Base-by-base conservation (phyloP, 2,329 filamentous ascomycete species). In the Diplodia sapinea region DNA sequence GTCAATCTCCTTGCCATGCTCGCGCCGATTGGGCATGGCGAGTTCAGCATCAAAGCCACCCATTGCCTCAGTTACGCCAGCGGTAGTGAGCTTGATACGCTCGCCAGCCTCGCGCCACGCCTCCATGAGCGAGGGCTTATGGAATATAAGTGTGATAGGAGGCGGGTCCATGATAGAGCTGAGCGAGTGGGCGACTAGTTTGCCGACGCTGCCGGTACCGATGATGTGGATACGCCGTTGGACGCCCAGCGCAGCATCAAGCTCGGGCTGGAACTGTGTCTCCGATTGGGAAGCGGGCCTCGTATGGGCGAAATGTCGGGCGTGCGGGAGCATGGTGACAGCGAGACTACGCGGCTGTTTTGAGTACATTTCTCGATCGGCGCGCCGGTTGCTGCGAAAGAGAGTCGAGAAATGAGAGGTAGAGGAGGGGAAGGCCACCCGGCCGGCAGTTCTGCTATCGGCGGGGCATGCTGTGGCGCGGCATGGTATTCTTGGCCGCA, bases 141-240 rank as follows among this genome's bases (percentile, higher is more conserved):
- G 91, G 43, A 96, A 84, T n/a, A 97, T 84, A 6, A 97, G 84
- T 0, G 92, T 94, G 47, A 97, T 85, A 0, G 91, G 91, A 4
- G 92, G 92, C 2, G 86, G 84, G 23, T 86, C 79, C 8, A 83
- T 82, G 9, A 88, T 81, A 23, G 85, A 83, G 26, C 87, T 86
- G 12, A 97, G 82, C 26, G 88, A 87, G 75, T 90, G 89, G 31
- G 94, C 93, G 70, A 94, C 87, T 31, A 97, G 86, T 52, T 88
- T 88, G 15, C 93, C 94, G 13, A 97, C 83, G 75, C 93, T 96
- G 43, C 94, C 94, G 12, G 91, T 76, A 12, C 94, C 94, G 3
- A 97, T 81, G 57, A 97, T 85, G 74, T 95, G 88, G 69, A 96
- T 89, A 40, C 89, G 67, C 2, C 52, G 59, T 4, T 43, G 26